Evolutionary conservation across 768 basidiomycete genomes (phyloP).

Genomic region (Mycena sanguinolenta): DNA sequence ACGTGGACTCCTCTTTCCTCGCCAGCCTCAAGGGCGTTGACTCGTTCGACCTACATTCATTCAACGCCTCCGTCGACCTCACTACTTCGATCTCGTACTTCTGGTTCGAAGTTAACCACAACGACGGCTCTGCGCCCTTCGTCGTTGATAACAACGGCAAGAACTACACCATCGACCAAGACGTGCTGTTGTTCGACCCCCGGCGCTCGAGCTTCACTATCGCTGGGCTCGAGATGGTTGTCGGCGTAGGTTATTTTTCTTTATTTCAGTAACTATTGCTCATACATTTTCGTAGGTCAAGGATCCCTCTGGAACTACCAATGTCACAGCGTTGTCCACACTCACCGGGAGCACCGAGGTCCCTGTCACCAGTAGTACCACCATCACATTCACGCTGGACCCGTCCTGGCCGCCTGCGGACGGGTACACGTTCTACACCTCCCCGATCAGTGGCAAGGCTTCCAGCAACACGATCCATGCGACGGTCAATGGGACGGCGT

Average conservation of each 20-base stretch:
- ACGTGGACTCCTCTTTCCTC: no score
- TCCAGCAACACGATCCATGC: not conserved
- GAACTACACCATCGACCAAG: not conserved
- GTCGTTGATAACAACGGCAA: not conserved
- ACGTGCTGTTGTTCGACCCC: not conserved
- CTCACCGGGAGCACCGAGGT: not conserved
- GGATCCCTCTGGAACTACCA: not conserved
- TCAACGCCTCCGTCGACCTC: not conserved
- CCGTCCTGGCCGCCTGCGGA: not conserved
- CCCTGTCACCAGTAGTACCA: not conserved
- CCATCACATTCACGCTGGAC: not conserved
- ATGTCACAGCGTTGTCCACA: not conserved
- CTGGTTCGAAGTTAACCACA: not conserved
- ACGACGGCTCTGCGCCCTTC: not conserved
- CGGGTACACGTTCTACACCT: not conserved
- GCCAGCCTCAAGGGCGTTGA: no score
- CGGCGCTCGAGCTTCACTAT: not conserved
- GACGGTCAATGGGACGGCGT: not conserved
- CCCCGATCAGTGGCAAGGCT: not conserved
- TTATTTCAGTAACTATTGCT: not conserved
- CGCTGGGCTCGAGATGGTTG: not conserved
- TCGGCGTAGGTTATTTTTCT: not conserved
- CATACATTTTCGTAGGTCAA: not conserved
- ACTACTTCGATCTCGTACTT: not conserved
- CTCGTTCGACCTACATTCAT: no score